Percentiles rank a stretch among this genome's conserved stretches.
Conservation (phyloP, 192 early-diverging fungal genomes). For the Coemansia sp. region DNA sequence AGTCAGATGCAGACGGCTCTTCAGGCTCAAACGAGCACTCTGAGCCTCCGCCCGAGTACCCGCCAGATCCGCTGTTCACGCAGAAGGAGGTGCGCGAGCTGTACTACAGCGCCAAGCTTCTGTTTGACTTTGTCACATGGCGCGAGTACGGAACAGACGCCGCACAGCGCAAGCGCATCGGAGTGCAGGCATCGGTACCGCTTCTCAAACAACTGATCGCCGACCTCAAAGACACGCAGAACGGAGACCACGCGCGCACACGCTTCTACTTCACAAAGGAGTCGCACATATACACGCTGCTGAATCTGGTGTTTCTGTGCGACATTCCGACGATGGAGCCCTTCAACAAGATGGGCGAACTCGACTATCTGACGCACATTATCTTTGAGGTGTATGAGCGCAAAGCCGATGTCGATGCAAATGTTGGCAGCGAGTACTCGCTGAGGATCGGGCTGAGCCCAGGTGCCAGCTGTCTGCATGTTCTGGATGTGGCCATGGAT, state of each 20-base stretch:
- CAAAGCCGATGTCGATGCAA: conserved; percentile 53
- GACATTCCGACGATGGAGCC: conserved; percentile 74
- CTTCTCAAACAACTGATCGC: conserved; percentile 77
- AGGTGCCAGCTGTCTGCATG: conserved; percentile 86
- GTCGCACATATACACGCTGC: conserved; percentile 88
- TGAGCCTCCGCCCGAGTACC: conserved; percentile 28
- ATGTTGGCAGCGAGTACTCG: conserved; percentile 73
- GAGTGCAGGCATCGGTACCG: conserved; percentile 70
- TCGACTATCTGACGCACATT: conserved; percentile 97
- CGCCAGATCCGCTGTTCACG: conserved; percentile 49
- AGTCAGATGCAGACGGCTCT: neutral
- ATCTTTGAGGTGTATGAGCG: conserved; percentile 96
- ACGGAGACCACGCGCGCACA: conserved; percentile 47
- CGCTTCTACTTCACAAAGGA: conserved; percentile 95
- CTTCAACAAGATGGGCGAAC: conserved; percentile 71
- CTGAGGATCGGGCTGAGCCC: conserved; percentile 86
- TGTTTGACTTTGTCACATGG: conserved; percentile 94
- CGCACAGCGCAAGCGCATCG: conserved; percentile 82
- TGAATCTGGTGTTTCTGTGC: conserved; percentile 88
- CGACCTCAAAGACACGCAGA: conserved; percentile 59
- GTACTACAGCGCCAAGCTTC: conserved; percentile 75
- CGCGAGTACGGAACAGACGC: conserved; percentile 91
- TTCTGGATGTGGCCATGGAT: conserved; percentile 87
- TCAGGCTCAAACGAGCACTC: neutral
- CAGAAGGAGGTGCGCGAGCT: conserved; percentile 64